Percentiles rank a stretch among this genome's conserved stretches.
phyloP scores from a whole-genome alignment of 2,329 filamentous ascomycete species.

The Cercospora nicotianae region DNA sequence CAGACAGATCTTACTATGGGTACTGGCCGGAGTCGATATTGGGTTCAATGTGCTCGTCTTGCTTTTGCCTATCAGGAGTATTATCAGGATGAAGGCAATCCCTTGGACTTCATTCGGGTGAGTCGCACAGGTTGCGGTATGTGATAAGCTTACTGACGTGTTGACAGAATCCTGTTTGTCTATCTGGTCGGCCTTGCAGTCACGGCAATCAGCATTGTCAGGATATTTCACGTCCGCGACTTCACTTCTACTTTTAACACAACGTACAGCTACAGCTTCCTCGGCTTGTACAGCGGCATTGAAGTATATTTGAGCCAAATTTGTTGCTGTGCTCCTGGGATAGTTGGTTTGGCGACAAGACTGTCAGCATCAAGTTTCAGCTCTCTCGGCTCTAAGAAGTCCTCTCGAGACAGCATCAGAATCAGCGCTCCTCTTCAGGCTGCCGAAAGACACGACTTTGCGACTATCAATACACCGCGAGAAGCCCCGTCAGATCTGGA shows the following conservation, averaged over 20 bases:
- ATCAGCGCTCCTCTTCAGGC: slow-evolving; percentile 5
- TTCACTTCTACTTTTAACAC: slow-evolving; percentile 12
- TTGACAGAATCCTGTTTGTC: slow-evolving; percentile 10
- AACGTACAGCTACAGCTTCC: slow-evolving; percentile 20
- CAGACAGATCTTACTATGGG: slow-evolving; percentile 7
- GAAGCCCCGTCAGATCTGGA: slow-evolving; percentile 1
- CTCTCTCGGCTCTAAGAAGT: slow-evolving; percentile 12
- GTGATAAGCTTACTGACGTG: not conserved
- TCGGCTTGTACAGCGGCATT: slow-evolving; percentile 21
- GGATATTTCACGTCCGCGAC: slow-evolving; percentile 15
- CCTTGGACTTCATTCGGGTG: slow-evolving; percentile 17
- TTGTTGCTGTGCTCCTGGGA: slow-evolving; percentile 22
- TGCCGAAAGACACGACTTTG: slow-evolving; percentile 7
- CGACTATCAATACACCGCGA: not conserved
- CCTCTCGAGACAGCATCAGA: slow-evolving; percentile 10
- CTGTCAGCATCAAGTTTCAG: slow-evolving; percentile 2
- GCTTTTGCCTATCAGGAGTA: slow-evolving; percentile 17
- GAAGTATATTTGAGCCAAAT: slow-evolving; percentile 24
- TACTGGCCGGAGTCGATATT: slow-evolving; percentile 9
- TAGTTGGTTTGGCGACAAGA: slow-evolving; percentile 12
- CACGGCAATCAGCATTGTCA: slow-evolving; percentile 18
- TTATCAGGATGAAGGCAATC: slow-evolving; percentile 14
- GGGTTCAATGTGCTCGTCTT: slow-evolving; percentile 18
- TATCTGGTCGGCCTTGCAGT: slow-evolving; percentile 23
- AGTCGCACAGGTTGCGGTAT: not conserved